Evolutionary conservation across 345 rosid species (phyloP).

Genomic region (Lumnitzera littorea): DNA sequence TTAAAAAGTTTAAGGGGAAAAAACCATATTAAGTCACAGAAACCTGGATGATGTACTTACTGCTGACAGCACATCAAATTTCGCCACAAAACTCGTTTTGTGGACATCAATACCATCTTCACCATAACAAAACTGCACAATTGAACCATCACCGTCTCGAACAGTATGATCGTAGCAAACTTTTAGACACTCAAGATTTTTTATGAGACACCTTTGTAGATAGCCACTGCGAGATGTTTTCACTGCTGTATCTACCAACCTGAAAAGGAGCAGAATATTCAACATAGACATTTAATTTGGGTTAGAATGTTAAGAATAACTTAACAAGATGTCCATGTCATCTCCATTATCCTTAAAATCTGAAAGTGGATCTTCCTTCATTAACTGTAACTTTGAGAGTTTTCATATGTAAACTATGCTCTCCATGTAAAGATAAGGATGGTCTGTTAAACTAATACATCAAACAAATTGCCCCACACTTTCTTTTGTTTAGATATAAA

Average conservation of each 20-base stretch:
- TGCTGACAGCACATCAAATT: slow-evolving; percentile 57
- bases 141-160: slow-evolving; percentile 93
- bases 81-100: slow-evolving; percentile 63
- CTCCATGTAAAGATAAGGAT: too few relatives aligned
- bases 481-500: too few relatives aligned
- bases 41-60: slow-evolving; percentile 33
- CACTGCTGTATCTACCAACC: slow-evolving; percentile 97
- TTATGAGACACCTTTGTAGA: slow-evolving; percentile 93
- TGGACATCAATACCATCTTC: slow-evolving; percentile 99
- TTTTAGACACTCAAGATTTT: slow-evolving; percentile 91
- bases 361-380: too few relatives aligned
- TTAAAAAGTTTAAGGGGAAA: slow-evolving; percentile 9
- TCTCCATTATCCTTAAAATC: not conserved
- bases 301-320: not conserved
- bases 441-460: too few relatives aligned
- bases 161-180: slow-evolving; percentile 87
- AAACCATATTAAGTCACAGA: slow-evolving; percentile 6
- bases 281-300: not conserved
- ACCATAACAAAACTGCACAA: slow-evolving; percentile 88
- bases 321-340: not conserved
- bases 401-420: too few relatives aligned
- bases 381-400: too few relatives aligned
- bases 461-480: too few relatives aligned
- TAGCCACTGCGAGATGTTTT: slow-evolving; percentile 99
- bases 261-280: slow-evolving; percentile 21